Percentiles rank a stretch among this genome's conserved stretches.
Conservation (phyloP, 768 basidiomycete species). For the Kwoniella bestiolae region DNA sequence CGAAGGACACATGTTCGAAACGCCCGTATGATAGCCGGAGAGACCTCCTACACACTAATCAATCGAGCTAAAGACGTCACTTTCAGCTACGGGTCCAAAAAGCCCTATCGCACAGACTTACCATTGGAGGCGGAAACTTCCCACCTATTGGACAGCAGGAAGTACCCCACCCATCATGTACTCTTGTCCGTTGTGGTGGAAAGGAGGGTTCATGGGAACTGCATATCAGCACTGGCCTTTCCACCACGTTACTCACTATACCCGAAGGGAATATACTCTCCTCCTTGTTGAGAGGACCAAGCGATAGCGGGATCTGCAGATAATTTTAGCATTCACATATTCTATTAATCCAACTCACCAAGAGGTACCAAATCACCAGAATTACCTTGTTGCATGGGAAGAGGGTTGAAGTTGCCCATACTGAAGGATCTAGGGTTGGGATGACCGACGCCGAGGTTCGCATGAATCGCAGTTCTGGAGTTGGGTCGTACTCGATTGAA, state of each 20-base stretch:
- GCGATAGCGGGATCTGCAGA: conserved; percentile 23
- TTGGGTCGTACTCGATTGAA: conserved; percentile 48
- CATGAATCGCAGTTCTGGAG: conserved; percentile 26
- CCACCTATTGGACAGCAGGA: neutral
- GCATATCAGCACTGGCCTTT: neutral
- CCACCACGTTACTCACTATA: conserved; percentile 1
- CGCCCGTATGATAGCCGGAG: neutral
- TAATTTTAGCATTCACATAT: neutral
- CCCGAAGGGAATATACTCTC: neutral
- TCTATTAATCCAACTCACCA: conserved; percentile 1
- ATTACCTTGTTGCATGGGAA: neutral
- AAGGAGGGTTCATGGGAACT: conserved; percentile 3
- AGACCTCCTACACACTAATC: neutral
- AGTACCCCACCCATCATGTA: conserved; percentile 3
- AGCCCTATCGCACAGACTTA: neutral
- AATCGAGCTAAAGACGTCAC: neutral
- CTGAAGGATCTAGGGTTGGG: conserved; percentile 14
- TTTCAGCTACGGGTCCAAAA: neutral
- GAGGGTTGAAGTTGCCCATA: conserved; percentile 13
- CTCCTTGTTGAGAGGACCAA: conserved; percentile 22
- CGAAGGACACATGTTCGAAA: neutral
- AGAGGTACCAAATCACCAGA: conserved; percentile 15
- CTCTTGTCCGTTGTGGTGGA: conserved; percentile 12
- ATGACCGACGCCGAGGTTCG: conserved; percentile 29
- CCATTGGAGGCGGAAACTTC: neutral